Base-by-base conservation (phyloP, 129 eudicot genomes). In the Artemisia annua region DNA sequence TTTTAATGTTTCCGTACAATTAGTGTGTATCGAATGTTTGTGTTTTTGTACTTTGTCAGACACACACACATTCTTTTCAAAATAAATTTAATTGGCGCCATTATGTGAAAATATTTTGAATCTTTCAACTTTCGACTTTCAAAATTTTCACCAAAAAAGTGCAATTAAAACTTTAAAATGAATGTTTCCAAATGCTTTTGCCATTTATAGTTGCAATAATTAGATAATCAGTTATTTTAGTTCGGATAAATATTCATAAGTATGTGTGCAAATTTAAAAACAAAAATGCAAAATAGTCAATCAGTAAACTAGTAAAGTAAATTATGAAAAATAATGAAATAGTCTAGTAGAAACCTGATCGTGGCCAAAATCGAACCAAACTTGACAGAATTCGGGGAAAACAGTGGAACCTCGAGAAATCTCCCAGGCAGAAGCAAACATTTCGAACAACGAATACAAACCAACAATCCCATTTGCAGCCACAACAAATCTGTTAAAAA, bases 301-400 rank as follows among this genome's bases (percentile, higher is more conserved):
- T 30, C 35, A 30, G 35, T 30, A 30, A 30, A 30, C 6, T 30
- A 30, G 35, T 30, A 30, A 30, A 30, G 35, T 30, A 30, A 30
- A 30, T 30, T 18, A 75, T 12, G 8, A 63, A 17, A 51, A 62
- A 50, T 0, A 50, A 7, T 15, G 30, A 8, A 12, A 49, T 7
- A 35, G 4, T 65, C 13, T 19, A 15, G n/a, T 20, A 15, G 5
- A 53, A 32, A 87, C 96, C 96, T 89, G 96, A 83, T 89, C 96
- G 48, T 89, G 96, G 80, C 86, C 75, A 76, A 87, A 89, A 74
- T 89, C 96, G 70, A 89, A 89, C 96, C 96, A 89, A 14, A 89
- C 90, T 80, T 89, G 96, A 7, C 77, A 62, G 59, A 79, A 55
- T 58, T 89, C 90, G 0, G 96, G 96, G 15, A 89, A 68, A 35